Percentiles rank a stretch among this genome's conserved stretches.
phyloP scores from a whole-genome alignment of 176 grass and related monocot genomes.

The Cenchrus fungigraminus region DNA sequence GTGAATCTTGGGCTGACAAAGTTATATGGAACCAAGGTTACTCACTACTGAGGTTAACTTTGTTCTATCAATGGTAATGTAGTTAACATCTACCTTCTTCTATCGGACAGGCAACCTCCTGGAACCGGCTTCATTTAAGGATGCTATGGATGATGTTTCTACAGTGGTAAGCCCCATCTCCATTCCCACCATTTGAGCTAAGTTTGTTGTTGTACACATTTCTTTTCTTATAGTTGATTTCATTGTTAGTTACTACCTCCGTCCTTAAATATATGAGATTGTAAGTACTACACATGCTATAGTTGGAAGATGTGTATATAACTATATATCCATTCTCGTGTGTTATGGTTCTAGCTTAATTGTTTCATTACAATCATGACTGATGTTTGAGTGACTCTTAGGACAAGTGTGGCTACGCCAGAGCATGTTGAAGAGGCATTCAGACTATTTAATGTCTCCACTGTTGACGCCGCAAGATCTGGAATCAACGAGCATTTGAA shows the following conservation, averaged over 20 bases:
- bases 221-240: neutral
- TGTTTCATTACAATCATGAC: neutral
- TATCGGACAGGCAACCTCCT: slow-evolving; percentile 73
- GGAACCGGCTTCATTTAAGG: slow-evolving; percentile 72
- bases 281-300: slow-evolving; percentile 52
- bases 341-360: neutral
- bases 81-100: slow-evolving; percentile 37
- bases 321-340: neutral
- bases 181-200: neutral
- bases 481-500: slow-evolving; percentile 98
- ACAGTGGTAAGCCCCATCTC: slow-evolving; percentile 59
- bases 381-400: slow-evolving; percentile 38
- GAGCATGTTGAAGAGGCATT: slow-evolving; percentile 97
- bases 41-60: slow-evolving; percentile 31
- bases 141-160: slow-evolving; percentile 72
- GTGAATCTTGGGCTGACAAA: slow-evolving; percentile 84
- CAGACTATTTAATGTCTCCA: slow-evolving; percentile 90
- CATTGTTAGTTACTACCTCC: no score
- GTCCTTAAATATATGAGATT: slow-evolving; percentile 59
- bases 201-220: neutral
- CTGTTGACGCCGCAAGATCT: slow-evolving; percentile 85
- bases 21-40: slow-evolving; percentile 92
- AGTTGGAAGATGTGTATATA: neutral
- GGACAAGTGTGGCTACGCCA: slow-evolving; percentile 86
- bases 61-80: slow-evolving; percentile 6